These are phyloP conservation scores for Bimuria novae-zelandiae DNA, from an alignment of 2,329 filamentous ascomycete genomes.

Conservation along the genomic window DNA sequence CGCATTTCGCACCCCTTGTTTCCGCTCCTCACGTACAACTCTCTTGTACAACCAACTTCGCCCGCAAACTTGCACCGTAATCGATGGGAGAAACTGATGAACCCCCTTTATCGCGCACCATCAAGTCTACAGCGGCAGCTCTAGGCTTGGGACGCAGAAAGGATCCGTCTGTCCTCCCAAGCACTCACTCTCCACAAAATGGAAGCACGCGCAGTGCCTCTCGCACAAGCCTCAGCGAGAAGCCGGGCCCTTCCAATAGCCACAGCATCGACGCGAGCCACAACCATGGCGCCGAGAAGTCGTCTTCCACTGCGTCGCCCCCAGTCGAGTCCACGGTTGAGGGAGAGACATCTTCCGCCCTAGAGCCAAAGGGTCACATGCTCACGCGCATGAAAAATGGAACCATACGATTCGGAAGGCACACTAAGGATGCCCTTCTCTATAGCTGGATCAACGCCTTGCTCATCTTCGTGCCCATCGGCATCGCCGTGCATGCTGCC, in stretches of 20 bases:
- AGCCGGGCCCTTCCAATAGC: constrained; percentile 18
- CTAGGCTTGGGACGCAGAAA: constrained; percentile 49
- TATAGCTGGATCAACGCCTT: constrained; percentile 80
- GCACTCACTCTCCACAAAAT: constrained; percentile 26
- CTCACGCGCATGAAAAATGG: constrained; percentile 56
- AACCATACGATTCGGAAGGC: constrained; percentile 58
- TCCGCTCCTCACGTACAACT: constrained; percentile 10
- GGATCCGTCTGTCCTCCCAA: constrained; percentile 38
- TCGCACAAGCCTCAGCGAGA: constrained; percentile 28
- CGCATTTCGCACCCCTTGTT: constrained; percentile 5
- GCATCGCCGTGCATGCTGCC: constrained; percentile 65
- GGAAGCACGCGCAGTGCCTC: constrained; percentile 21
- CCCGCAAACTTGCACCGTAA: constrained; percentile 27
- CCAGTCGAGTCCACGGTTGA: constrained; percentile 49
- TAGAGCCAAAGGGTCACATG: constrained; percentile 55
- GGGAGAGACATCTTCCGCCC: constrained; percentile 59
- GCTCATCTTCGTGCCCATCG: constrained; percentile 77
- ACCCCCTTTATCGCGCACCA: constrained; percentile 55
- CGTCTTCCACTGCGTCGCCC: constrained; percentile 31
- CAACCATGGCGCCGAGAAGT: constrained; percentile 35
- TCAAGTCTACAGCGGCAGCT: constrained; percentile 55
- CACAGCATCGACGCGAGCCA: constrained; percentile 17
- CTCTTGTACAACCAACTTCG: constrained; percentile 8
- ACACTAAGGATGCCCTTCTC: constrained; percentile 63
- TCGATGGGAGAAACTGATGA: constrained; percentile 63